These are phyloP conservation scores for Xylaria sp. DNA, from an alignment of 2,329 filamentous ascomycete genomes.

Conservation along the genomic window DNA sequence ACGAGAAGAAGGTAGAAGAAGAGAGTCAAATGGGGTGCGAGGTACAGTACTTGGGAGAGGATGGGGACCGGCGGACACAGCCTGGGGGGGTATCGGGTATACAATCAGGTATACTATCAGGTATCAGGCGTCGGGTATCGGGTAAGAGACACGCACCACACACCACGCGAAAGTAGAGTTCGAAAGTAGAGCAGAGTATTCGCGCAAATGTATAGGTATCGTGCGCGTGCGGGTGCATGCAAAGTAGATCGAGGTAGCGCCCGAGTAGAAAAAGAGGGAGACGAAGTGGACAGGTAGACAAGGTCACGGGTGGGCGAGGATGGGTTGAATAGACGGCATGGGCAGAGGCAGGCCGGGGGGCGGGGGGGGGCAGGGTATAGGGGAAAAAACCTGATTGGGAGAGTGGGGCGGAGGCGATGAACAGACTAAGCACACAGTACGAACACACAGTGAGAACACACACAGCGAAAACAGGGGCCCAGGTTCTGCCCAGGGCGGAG, in stretches of 20 bases:
- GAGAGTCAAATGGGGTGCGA: background rate
- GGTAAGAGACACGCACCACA: conserved; percentile 22
- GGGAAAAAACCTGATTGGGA: conserved; percentile 5
- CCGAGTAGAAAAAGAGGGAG: conserved; percentile 27
- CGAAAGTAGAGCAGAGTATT: conserved; percentile 10
- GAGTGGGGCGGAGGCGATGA: conserved; percentile 1
- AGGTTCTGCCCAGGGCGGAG: no score
- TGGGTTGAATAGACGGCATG: conserved; percentile 12
- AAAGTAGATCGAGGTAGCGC: conserved; percentile 34
- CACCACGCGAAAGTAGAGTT: conserved; percentile 9
- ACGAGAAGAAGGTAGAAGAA: conserved; percentile 21
- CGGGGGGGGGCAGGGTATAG: conserved; percentile 16
- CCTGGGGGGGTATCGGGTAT: background rate
- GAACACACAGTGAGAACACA: background rate
- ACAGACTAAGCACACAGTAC: background rate
- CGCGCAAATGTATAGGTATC: conserved; percentile 25
- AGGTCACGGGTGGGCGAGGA: conserved; percentile 26
- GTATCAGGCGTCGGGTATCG: conserved; percentile 1
- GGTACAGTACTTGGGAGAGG: conserved; percentile 21
- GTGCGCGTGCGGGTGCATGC: conserved; percentile 30
- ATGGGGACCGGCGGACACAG: conserved; percentile 14
- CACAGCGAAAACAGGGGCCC: conserved; percentile 8
- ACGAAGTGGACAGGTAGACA: conserved; percentile 33
- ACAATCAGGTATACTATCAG: background rate
- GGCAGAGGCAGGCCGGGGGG: conserved; percentile 22